Evolutionary conservation across 345 rosid species (phyloP).

Genomic region (Dipteronia dyeriana): DNA sequence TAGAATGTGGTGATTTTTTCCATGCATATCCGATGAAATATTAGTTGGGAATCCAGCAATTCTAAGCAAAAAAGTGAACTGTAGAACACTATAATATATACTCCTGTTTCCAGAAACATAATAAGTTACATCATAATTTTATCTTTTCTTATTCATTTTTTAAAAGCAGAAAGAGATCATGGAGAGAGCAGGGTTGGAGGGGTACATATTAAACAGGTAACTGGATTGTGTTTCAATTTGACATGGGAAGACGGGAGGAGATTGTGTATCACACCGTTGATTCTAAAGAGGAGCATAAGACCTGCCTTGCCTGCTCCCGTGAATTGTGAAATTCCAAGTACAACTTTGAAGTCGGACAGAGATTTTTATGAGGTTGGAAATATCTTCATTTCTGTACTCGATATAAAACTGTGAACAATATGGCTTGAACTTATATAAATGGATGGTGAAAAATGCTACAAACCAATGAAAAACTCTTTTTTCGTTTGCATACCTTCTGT

Average conservation of each 20-base stretch:
- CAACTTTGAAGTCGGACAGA: neutral
- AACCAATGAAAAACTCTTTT: neutral
- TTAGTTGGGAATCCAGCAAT: neutral
- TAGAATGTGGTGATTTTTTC: neutral
- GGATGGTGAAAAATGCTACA: neutral
- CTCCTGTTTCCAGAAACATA: neutral
- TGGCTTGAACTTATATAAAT: neutral
- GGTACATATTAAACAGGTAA: conserved; percentile 24
- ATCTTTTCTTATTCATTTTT: neutral
- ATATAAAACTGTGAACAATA: neutral
- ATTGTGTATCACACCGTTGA: neutral
- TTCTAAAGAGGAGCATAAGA: neutral
- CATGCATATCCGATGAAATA: neutral
- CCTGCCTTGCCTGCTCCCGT: neutral
- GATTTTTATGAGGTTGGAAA: neutral
- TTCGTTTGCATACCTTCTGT: too few relatives aligned
- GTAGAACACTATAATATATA: neutral
- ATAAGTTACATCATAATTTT: neutral
- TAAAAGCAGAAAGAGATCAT: conserved; percentile 45
- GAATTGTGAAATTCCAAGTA: neutral
- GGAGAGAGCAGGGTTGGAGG: conserved; percentile 51
- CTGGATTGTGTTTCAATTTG: neutral
- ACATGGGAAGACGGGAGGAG: neutral
- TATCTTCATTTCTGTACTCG: conserved; percentile 3
- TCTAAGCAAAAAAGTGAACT: neutral